Evolutionary conservation across 768 basidiomycete species (phyloP).

Genomic region (Lactarius trivialis): DNA sequence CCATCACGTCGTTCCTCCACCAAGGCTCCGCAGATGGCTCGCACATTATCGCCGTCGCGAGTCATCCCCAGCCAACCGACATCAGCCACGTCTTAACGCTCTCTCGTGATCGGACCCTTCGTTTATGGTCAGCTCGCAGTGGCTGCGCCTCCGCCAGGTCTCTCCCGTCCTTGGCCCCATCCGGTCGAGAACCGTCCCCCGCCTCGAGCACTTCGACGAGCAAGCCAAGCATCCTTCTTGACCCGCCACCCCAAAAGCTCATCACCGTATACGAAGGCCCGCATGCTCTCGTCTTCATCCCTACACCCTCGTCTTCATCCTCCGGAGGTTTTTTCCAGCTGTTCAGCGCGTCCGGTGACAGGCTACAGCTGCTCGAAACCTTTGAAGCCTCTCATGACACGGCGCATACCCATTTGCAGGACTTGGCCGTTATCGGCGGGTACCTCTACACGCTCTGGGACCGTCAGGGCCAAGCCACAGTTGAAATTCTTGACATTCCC

Average conservation of each 20-base stretch:
- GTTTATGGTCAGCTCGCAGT: slow-evolving; percentile 75
- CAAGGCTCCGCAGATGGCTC: slow-evolving; percentile 41
- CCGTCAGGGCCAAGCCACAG: slow-evolving; percentile 64
- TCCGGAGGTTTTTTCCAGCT: slow-evolving; percentile 81
- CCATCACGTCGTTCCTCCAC: slow-evolving; percentile 57
- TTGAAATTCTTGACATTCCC: slow-evolving; percentile 50
- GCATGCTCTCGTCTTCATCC: slow-evolving; percentile 65
- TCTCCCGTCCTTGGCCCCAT: slow-evolving; percentile 35
- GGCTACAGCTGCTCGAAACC: slow-evolving; percentile 48
- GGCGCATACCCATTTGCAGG: slow-evolving; percentile 67
- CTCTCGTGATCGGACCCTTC: slow-evolving; percentile 77
- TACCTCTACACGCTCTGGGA: slow-evolving; percentile 75
- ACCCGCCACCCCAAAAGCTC: slow-evolving; percentile 54
- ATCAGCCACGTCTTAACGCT: slow-evolving; percentile 75
- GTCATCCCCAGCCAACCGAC: slow-evolving; percentile 70
- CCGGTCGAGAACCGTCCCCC: slow-evolving; percentile 30
- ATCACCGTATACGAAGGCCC: slow-evolving; percentile 60
- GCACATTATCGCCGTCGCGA: slow-evolving; percentile 66
- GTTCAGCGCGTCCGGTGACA: slow-evolving; percentile 48
- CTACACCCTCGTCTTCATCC: slow-evolving; percentile 53
- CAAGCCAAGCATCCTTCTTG: slow-evolving; percentile 45
- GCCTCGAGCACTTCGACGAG: slow-evolving; percentile 29
- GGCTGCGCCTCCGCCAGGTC: slow-evolving; percentile 63
- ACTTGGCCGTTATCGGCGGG: slow-evolving; percentile 53
- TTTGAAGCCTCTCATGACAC: slow-evolving; percentile 57